Conservation (phyloP, 805 yeast species). For the Kuraishia piskuri region DNA sequence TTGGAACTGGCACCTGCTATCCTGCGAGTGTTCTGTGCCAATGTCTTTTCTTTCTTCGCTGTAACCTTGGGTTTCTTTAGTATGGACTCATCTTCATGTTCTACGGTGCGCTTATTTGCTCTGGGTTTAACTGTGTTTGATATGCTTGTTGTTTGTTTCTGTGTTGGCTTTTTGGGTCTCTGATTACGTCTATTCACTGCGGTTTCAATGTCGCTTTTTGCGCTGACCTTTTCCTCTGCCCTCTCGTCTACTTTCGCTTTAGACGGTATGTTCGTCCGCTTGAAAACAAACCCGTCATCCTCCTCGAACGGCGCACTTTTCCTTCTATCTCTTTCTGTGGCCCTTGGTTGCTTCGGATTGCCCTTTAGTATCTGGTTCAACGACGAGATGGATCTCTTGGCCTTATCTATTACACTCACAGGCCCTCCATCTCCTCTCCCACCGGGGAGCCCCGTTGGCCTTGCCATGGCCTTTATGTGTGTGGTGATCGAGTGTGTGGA, state of each 20-base stretch:
- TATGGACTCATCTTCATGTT: background rate
- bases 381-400: constrained; percentile 2
- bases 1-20: background rate
- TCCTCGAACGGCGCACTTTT: constrained; percentile 14
- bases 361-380: constrained; percentile 1
- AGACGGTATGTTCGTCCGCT: constrained; percentile 8
- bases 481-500: background rate
- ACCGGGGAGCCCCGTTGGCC: background rate
- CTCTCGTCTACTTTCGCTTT: background rate
- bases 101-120: background rate
- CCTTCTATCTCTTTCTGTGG: constrained; percentile 1
- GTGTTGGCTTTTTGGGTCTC: background rate
- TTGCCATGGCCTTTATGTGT: background rate
- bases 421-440: background rate
- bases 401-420: background rate
- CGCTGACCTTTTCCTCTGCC: background rate
- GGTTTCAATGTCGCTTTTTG: background rate
- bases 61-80: background rate
- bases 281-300: constrained; percentile 25
- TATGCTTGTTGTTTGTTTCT: background rate
- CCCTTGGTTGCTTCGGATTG: background rate
- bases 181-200: too few relatives aligned
- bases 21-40: background rate
- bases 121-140: background rate
- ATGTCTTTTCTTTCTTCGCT: background rate